phyloP scores from a whole-genome alignment of 768 basidiomycete genomes.

The Mycena alexandri region DNA sequence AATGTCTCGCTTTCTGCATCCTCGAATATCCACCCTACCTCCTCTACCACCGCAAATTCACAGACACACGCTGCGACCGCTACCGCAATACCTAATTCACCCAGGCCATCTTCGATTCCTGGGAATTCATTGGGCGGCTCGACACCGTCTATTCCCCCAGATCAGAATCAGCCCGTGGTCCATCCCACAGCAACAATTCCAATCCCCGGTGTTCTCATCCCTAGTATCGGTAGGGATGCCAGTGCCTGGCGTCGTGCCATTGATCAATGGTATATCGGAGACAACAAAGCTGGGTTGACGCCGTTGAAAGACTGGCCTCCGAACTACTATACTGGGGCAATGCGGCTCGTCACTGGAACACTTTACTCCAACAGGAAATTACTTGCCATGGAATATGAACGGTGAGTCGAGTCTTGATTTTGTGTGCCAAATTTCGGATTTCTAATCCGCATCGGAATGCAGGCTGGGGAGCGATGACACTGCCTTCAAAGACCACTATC shows the following conservation, averaged over 20 bases:
- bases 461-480: conserved; percentile 15
- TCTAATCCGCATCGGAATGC: neutral
- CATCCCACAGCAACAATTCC: conserved; percentile 6
- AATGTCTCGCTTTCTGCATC: neutral
- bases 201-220: conserved; percentile 38
- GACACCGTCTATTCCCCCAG: neutral
- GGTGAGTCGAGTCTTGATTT: conserved; percentile 30
- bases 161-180: neutral
- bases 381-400: conserved; percentile 40
- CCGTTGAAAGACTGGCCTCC: conserved; percentile 48
- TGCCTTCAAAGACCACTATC: neutral
- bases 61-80: neutral
- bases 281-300: conserved; percentile 32
- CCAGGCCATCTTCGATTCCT: neutral
- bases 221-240: conserved; percentile 33
- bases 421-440: neutral
- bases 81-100: too few species aligned
- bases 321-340: conserved; percentile 42
- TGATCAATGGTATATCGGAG: conserved; percentile 45
- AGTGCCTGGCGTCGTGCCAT: conserved; percentile 44
- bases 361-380: conserved; percentile 37
- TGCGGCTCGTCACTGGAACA: conserved; percentile 35
- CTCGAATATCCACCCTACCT: neutral
- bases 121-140: neutral
- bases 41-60: neutral